phyloP scores from a whole-genome alignment of 805 yeast species.

The Metschnikowia lachancei region DNA sequence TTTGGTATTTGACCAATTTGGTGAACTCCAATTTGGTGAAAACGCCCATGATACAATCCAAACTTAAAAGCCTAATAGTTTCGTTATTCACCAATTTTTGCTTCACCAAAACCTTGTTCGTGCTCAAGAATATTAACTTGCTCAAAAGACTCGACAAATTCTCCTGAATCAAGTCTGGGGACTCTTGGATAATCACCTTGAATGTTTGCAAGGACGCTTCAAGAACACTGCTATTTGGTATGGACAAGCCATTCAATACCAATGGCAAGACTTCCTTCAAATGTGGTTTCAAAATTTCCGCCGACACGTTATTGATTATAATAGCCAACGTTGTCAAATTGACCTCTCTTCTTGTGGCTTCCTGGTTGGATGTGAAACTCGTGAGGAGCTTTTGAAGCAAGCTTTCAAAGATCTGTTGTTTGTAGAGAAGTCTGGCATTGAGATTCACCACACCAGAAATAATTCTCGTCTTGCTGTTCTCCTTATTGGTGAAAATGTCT shows the following conservation, averaged over 20 bases:
- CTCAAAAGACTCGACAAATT: constrained; percentile 61
- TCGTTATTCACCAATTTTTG: constrained; percentile 35
- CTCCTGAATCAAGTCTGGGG: constrained; percentile 49
- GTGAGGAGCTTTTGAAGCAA: constrained; percentile 55
- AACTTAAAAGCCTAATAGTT: constrained; percentile 52
- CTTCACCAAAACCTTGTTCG: constrained; percentile 18
- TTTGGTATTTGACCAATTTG: constrained; percentile 51
- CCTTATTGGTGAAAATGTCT: constrained; percentile 51
- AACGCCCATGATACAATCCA: constrained; percentile 51
- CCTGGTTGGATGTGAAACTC: constrained; percentile 32
- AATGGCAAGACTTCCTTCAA: constrained; percentile 66
- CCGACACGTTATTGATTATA: constrained; percentile 63
- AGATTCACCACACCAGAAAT: constrained; percentile 51
- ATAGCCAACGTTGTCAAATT: constrained; percentile 66
- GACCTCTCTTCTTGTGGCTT: constrained; percentile 39
- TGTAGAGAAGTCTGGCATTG: constrained; percentile 65
- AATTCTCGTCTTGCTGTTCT: constrained; percentile 25
- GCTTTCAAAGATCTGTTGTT: constrained; percentile 71
- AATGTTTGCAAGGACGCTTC: constrained; percentile 62
- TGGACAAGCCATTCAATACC: constrained; percentile 58
- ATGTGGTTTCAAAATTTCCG: constrained; percentile 61
- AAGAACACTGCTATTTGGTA: constrained; percentile 48
- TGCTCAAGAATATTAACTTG: constrained; percentile 42
- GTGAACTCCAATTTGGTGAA: constrained; percentile 35
- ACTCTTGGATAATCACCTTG: constrained; percentile 51